Evolutionary conservation across 192 early-diverging fungal species (phyloP), one percentile per base, ranked within the genome.

Genomic region (Rhizophagus clarus): DNA sequence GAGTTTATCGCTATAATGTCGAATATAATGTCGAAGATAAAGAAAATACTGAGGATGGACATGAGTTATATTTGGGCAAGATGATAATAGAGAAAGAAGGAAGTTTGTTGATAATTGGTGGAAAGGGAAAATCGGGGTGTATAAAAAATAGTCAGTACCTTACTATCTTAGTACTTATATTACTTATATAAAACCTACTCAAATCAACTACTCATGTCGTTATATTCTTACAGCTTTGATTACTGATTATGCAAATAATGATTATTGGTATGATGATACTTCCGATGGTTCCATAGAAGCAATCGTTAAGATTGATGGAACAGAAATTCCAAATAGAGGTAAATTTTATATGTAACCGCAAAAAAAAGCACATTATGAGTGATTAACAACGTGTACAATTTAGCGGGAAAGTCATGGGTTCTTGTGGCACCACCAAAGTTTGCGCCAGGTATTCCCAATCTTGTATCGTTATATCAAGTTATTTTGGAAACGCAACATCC

Each of bases 261-360:
- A 76, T 76, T 76, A 76, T 76, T 76, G 60, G 74, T 76, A 76
- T 22, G 60, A 76, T 62, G 74, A 76, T 31, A 76, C 74, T 76
- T 76, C 60, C n/a, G 74, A 76, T 62, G 74, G 74, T 11, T 76
- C 74, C 22, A n/a, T 76, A 76, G 74, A 76, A 1, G 60, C 74
- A n/a, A 76, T 0, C 1, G 32, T 76, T 40, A 60, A 63, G 3
- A 3, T 32, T 2, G 32, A 32, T 32, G 32, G 32, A 32, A 3
- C 32, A n/a, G 14, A 22, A 28, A 60, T 76, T 61, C 2, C 4
- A 9, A 61, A 76, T 20, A 76, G 60, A 76, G 74, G 74, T 63
- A 62, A 28, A 5, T 37, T 37, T 3, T 5, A 37, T 37, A 14
- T 40, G 12, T 17, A 71, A 31, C 10, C 20, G 24, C 24, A 17